Conservation (phyloP, 108 stramenopile genomes). For the Cylindrotheca closterium region DNA sequence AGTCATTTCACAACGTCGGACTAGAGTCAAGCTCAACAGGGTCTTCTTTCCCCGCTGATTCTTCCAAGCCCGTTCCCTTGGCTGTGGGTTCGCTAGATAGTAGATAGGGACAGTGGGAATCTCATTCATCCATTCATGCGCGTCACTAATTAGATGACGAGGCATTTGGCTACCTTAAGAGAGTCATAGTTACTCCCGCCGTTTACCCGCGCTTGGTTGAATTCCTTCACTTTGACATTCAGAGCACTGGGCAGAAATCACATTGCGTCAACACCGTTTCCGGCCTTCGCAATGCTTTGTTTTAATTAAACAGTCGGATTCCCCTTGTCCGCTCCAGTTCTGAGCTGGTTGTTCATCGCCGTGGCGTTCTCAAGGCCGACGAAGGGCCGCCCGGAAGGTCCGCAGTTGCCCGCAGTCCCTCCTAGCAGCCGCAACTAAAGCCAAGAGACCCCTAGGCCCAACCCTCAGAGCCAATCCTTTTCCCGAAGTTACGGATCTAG, state of each 20-base stretch:
- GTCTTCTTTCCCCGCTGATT: slow-evolving; percentile 94
- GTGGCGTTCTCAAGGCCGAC: slow-evolving; percentile 51
- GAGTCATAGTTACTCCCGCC: slow-evolving; percentile 96
- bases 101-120: slow-evolving; percentile 96
- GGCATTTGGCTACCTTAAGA: slow-evolving; percentile 96
- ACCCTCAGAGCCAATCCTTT: slow-evolving; percentile 89
- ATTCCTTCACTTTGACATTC: slow-evolving; percentile 90
- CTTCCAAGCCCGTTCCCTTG: slow-evolving; percentile 94
- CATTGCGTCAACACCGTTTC: slow-evolving; percentile 89
- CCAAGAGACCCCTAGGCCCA: slow-evolving; percentile 72
- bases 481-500: slow-evolving; percentile 89
- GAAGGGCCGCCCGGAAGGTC: slow-evolving; percentile 57
- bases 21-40: slow-evolving; percentile 99
- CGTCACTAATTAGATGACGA: slow-evolving; percentile 89
- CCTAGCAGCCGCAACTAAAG: slow-evolving; percentile 60
- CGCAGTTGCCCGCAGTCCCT: slow-evolving; percentile 70
- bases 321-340: slow-evolving; percentile 90
- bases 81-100: slow-evolving; percentile 97
- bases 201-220: slow-evolving; percentile 89
- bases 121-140: slow-evolving; percentile 92
- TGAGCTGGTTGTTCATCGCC: slow-evolving; percentile 80
- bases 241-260: slow-evolving; percentile 89
- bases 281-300: slow-evolving; percentile 87
- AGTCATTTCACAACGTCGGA: slow-evolving; percentile 97
- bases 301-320: slow-evolving; percentile 91